These are phyloP conservation scores for Kwoniella mangroviensis DNA, from an alignment of 768 basidiomycete genomes.

Conservation along the genomic window DNA sequence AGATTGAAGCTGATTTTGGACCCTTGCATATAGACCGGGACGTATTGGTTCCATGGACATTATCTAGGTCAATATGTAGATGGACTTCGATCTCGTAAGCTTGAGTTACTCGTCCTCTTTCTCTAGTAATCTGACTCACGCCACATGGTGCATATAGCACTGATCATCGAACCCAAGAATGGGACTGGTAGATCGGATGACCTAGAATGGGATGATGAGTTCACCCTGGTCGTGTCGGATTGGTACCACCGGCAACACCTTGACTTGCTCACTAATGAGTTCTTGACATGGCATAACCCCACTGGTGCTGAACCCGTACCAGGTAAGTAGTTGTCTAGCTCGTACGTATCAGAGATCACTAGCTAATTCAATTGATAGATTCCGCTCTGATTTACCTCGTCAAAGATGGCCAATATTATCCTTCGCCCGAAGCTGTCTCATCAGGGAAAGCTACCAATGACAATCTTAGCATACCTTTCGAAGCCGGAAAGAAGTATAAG, in stretches of 20 bases:
- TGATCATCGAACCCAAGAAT: conserved; percentile 8
- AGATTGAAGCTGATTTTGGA: neutral
- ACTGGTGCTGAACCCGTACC: conserved; percentile 86
- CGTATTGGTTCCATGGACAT: conserved; percentile 59
- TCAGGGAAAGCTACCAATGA: conserved; percentile 70
- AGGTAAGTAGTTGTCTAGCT: conserved; percentile 58
- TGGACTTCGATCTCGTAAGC: conserved; percentile 72
- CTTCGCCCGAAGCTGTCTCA: conserved; percentile 62
- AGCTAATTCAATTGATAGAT: conserved; percentile 61
- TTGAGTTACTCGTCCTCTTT: conserved; percentile 62
- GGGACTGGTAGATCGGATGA: conserved; percentile 59
- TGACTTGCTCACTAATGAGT: conserved; percentile 65
- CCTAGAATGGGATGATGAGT: conserved; percentile 83
- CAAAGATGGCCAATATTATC: conserved; percentile 72
- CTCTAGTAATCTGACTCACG: neutral
- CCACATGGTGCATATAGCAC: neutral
- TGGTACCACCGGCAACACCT: conserved; percentile 87
- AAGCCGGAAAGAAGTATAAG: conserved; percentile 87
- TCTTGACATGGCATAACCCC: conserved; percentile 71
- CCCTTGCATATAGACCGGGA: conserved; percentile 41
- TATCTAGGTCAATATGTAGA: conserved; percentile 81
- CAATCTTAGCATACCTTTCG: conserved; percentile 81
- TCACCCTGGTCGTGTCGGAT: conserved; percentile 80
- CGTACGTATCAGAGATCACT: too few relatives aligned
- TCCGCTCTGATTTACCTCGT: conserved; percentile 82